Evolutionary conservation across 805 yeast species (phyloP).

Genomic region (Starmerella floricola): DNA sequence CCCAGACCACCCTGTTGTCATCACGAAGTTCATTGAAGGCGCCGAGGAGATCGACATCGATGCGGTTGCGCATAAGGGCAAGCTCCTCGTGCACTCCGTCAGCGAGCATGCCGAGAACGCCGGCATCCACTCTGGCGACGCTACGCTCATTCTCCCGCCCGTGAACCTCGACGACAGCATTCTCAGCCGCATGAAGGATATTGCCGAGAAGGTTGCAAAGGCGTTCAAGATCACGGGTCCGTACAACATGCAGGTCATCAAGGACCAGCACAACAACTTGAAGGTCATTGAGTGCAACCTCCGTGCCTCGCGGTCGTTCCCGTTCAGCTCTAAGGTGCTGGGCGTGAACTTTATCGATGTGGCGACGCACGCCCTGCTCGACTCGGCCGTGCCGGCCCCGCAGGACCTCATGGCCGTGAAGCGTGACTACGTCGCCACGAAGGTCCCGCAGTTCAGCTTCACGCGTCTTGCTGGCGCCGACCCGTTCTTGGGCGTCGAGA

Average conservation of each 20-base stretch:
- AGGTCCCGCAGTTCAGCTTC: constrained; percentile 97
- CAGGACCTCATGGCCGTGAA: constrained; percentile 65
- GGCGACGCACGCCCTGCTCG: constrained; percentile 77
- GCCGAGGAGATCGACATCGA: constrained; percentile 97
- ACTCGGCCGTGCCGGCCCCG: constrained; percentile 62
- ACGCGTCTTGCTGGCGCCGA: constrained; percentile 98
- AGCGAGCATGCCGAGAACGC: constrained; percentile 98
- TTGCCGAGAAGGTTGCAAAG: constrained; percentile 82
- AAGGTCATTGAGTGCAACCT: constrained; percentile 98
- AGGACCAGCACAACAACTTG: constrained; percentile 84
- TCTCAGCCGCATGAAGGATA: constrained; percentile 64
- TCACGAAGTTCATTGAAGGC: constrained; percentile 87
- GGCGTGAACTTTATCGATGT: constrained; percentile 91
- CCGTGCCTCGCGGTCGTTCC: constrained; percentile 98
- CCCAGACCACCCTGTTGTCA: constrained; percentile 94
- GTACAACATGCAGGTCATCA: constrained; percentile 95
- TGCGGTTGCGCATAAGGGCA: constrained; percentile 85
- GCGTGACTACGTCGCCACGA: constrained; percentile 82
- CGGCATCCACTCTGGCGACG: constrained; percentile 98
- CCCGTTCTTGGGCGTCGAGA: constrained; percentile 97
- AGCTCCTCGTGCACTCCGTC: constrained; percentile 84
- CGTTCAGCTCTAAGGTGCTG: constrained; percentile 93
- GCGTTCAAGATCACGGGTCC: constrained; percentile 98
- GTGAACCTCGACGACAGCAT: constrained; percentile 56
- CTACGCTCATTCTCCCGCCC: constrained; percentile 89